Percentiles rank a stretch among this genome's conserved stretches.
Evolutionary conservation across 768 basidiomycete genomes (phyloP).

Genomic region (Hortiboletus flavorubellus): DNA sequence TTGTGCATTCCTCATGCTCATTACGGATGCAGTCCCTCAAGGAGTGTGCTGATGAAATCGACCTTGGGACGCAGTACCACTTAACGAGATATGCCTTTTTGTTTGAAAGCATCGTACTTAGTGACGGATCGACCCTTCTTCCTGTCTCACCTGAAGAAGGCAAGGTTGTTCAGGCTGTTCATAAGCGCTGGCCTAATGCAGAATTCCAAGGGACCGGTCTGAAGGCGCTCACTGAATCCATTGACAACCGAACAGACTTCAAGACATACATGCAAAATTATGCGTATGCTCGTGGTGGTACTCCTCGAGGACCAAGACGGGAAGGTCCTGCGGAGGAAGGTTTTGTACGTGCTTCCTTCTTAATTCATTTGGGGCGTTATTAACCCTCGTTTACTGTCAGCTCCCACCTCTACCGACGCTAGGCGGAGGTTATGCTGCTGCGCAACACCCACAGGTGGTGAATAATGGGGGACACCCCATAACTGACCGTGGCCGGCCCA

Average conservation of each 20-base stretch:
- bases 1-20: constrained; percentile 6
- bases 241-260: constrained; percentile 94
- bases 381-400: constrained; percentile 33
- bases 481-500: constrained; percentile 67
- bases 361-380: background rate
- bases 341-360: constrained; percentile 62
- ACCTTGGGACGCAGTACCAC: constrained; percentile 98
- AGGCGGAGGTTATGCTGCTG: constrained; percentile 24
- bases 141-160: constrained; percentile 72
- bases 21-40: constrained; percentile 65
- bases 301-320: constrained; percentile 69
- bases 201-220: constrained; percentile 57
- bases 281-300: constrained; percentile 77
- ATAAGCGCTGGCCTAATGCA: background rate
- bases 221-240: constrained; percentile 82
- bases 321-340: constrained; percentile 92
- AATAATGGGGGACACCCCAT: constrained; percentile 32
- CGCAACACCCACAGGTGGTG: constrained; percentile 23
- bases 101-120: constrained; percentile 86
- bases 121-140: constrained; percentile 81
- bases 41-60: constrained; percentile 93
- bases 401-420: constrained; percentile 59
- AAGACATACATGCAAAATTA: constrained; percentile 98
- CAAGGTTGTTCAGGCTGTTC: constrained; percentile 25
- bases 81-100: constrained; percentile 92